Conservation (phyloP, 257 asterid species). For the Scutellaria barbata region DNA sequence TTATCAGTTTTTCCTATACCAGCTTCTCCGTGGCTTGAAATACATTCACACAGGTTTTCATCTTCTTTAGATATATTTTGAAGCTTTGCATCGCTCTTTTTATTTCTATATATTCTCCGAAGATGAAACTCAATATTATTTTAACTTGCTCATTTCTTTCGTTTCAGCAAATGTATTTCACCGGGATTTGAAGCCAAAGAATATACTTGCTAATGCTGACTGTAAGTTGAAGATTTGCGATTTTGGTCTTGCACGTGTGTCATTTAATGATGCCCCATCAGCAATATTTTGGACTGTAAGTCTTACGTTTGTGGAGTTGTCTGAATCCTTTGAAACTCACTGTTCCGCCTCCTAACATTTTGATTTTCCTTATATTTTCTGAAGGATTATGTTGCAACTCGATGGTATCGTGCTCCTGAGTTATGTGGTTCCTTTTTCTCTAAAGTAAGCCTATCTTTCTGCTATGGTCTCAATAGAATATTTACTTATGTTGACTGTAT, state of each 20-base stretch:
- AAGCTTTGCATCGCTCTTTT: not conserved
- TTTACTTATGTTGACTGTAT: not conserved
- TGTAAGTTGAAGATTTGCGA: constrained; percentile 98
- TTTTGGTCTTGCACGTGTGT: constrained; percentile 96
- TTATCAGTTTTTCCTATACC: constrained; percentile 88
- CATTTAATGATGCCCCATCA: constrained; percentile 96
- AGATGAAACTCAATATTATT: constrained; percentile 18
- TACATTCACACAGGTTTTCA: constrained; percentile 78
- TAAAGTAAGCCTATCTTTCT: constrained; percentile 63
- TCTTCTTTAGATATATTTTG: constrained; percentile 15
- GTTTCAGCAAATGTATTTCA: constrained; percentile 87
- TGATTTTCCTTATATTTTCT: constrained; percentile 36
- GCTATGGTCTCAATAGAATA: constrained; percentile 7
- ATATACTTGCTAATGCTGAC: constrained; percentile 95
- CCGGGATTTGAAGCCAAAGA: constrained; percentile 93
- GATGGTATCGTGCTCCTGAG: constrained; percentile 99
- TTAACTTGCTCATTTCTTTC: constrained; percentile 30
- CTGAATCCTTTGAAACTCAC: constrained; percentile 10
- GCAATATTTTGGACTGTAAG: constrained; percentile 97
- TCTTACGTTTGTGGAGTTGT: constrained; percentile 31
- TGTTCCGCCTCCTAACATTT: constrained; percentile 30
- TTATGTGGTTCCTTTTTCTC: constrained; percentile 97
- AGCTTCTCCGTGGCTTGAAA: constrained; percentile 92
- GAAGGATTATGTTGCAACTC: constrained; percentile 97
- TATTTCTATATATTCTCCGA: not conserved